Conservation (phyloP, 1,284 basidiomycete species). For the Phellopilus nigrolimitatus region DNA sequence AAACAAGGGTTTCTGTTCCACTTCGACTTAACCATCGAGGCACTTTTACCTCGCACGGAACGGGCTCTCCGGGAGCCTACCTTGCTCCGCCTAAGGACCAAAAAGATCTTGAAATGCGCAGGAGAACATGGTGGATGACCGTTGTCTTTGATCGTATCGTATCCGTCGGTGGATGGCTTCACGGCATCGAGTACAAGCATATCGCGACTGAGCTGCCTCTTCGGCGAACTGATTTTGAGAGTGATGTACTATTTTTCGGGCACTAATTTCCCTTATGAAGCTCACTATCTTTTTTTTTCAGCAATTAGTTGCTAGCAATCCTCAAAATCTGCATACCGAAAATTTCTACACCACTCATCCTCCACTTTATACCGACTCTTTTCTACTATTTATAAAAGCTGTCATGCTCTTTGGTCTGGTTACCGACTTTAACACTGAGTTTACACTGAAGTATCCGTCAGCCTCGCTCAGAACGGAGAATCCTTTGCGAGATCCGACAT, state of each 20-base stretch:
- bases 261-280: no score
- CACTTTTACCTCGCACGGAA: conserved; percentile 65
- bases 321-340: conserved; percentile 58
- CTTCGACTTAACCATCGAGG: conserved; percentile 78
- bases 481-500: conserved; percentile 56
- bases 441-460: conserved; percentile 50
- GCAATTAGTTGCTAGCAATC: conserved; percentile 51
- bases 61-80: conserved; percentile 67
- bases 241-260: no score
- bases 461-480: conserved; percentile 58
- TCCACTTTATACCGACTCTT: conserved; percentile 73
- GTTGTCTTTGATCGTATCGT: conserved; percentile 79
- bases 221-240: conserved; percentile 66
- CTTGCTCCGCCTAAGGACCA: conserved; percentile 71
- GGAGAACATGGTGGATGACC: conserved; percentile 85
- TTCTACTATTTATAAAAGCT: conserved; percentile 71
- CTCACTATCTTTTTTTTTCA: conserved; percentile 15
- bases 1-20: conserved; percentile 79
- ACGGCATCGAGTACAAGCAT: conserved; percentile 74
- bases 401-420: conserved; percentile 79
- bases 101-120: conserved; percentile 67
- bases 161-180: conserved; percentile 82
- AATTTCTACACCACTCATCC: conserved; percentile 66
- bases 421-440: conserved; percentile 75
- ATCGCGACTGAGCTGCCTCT: conserved; percentile 77